Evolutionary conservation across 768 basidiomycete genomes (phyloP), one percentile per base, ranked within the genome.

Genomic region (Termitomyces sp.): DNA sequence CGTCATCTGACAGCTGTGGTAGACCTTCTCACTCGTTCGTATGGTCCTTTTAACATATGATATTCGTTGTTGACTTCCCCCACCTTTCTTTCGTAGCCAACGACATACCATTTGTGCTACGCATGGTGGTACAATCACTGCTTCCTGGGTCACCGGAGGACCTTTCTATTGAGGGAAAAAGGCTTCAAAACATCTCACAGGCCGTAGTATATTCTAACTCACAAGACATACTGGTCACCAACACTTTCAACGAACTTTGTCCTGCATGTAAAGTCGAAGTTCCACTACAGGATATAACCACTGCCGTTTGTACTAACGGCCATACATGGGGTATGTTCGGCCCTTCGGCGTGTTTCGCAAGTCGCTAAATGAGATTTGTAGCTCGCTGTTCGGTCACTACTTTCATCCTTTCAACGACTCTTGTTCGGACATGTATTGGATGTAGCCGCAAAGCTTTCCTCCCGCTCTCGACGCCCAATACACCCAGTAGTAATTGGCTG

Each of bases 301-400:
- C 66, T 29, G 90, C 87, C 16, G 73, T 75, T 10, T 94, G 92
- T 65, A 66, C 76, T 4, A 86, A 84, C 59, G 90, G 90, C 10
- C 92, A 94, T 72, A 69, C 69, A 42, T 94, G 92, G 92, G 75
- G 90, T 92, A 67, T 56, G 83, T 76, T 23, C 52, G 51, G 19
- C 57, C 51, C 19, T 58, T 34, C 23, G 8, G 32, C 40, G 11
- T 34, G 10, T 29, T 48, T 51, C 54, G 14, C 29, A 31, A 49
- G 37, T 42, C 54, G 68, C 60, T 62, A n/a, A n/a, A n/a, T 43
- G 68, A 44, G 29, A 32, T 45, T 31, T 46, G 34, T 63, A 92
- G 91, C 78, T 49, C 85, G 91, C 31, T 93, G 92, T 67, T 89
- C 89, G 11, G 77, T 91, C 48, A 93, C 91, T 38, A 87, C 87